Percentiles rank a stretch among this genome's conserved stretches.
Conservation (phyloP, 345 rosid species). For the Populus nigra region DNA sequence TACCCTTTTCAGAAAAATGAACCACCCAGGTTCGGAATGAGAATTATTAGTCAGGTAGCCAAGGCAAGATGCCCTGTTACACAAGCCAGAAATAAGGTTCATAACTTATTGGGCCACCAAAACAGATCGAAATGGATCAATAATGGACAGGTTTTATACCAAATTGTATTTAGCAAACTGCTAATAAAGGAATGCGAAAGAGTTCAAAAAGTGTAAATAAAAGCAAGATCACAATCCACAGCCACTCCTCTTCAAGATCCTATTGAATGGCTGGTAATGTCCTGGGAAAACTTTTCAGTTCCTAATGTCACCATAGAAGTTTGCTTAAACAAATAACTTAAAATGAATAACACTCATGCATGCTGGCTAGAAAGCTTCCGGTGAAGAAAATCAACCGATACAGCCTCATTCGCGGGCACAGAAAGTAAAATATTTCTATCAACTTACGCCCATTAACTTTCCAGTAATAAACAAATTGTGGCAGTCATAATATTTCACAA, state of each 20-base stretch:
- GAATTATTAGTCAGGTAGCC: too few species aligned
- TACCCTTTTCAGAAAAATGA: too few species aligned
- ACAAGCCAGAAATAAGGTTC: not conserved
- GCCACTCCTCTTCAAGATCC: not conserved
- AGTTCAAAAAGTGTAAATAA: accelerated
- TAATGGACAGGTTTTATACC: too few species aligned
- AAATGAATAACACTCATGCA: too few species aligned
- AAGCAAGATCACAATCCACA: not conserved
- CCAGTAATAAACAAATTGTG: not conserved
- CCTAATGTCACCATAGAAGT: not conserved
- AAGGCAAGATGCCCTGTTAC: not conserved
- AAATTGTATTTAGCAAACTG: too few species aligned
- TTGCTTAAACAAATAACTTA: not conserved
- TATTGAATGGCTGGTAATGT: not conserved
- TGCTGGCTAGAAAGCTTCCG: not conserved
- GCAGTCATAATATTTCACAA: not conserved
- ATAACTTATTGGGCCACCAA: not conserved
- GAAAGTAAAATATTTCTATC: too few species aligned
- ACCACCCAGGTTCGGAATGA: too few species aligned
- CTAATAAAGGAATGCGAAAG: too few species aligned
- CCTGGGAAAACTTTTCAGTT: not conserved
- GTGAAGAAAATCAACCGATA: too few species aligned
- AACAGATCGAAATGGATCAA: too few species aligned
- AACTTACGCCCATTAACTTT: not conserved
- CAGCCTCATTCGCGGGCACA: not conserved